These are phyloP conservation scores for Gorgonomyces haynaldii DNA, from an alignment of 192 early-diverging fungal genomes.

Conservation along the genomic window DNA sequence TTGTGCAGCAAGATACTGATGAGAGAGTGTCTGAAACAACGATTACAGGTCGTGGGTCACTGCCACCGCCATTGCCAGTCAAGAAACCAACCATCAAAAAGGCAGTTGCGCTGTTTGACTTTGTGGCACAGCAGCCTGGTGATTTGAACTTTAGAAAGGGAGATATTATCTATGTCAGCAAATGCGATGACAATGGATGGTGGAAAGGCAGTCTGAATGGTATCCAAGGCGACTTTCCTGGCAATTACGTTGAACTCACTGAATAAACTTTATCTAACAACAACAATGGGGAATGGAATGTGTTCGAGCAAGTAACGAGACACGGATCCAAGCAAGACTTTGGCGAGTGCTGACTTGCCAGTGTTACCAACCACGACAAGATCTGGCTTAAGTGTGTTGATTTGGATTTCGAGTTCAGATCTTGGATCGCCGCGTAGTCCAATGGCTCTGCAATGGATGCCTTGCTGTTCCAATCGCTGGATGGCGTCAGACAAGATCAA, in stretches of 20 bases:
- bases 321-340: conserved; percentile 27
- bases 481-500: too few relatives aligned
- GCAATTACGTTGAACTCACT: conserved; percentile 42
- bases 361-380: conserved; percentile 13
- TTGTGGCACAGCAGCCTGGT: conserved; percentile 52
- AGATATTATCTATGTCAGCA: conserved; percentile 59
- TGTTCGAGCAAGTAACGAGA: conserved; percentile 35
- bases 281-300: conserved; percentile 14
- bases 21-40: not conserved
- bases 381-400: conserved; percentile 20
- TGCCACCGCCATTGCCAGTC: conserved; percentile 39
- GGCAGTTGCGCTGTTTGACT: conserved; percentile 64
- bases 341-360: conserved; percentile 9
- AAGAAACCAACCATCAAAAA: conserved; percentile 24
- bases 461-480: too few relatives aligned
- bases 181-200: conserved; percentile 51
- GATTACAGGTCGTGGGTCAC: not conserved
- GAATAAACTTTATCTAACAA: conserved; percentile 10
- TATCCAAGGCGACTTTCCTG: conserved; percentile 50
- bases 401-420: conserved; percentile 24
- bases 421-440: conserved; percentile 33
- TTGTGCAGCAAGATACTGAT: not conserved
- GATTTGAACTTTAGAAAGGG: conserved; percentile 69
- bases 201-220: conserved; percentile 66
- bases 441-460: conserved; percentile 20